phyloP scores from a whole-genome alignment of 139 green algal species.

The Astrephomene gubernaculifera region DNA sequence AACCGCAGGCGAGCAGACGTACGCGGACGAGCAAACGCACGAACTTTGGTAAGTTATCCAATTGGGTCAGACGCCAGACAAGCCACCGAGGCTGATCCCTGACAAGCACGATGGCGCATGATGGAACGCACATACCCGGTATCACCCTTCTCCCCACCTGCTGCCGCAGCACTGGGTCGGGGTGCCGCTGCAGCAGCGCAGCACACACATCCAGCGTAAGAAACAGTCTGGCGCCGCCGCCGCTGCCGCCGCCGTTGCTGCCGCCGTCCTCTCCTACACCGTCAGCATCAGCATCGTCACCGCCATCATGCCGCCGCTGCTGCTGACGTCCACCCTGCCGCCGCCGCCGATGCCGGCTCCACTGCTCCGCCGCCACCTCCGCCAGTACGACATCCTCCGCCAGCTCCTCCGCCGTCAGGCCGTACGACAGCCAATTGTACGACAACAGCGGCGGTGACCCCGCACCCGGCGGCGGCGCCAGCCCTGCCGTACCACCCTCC shows the following conservation, averaged over 20 bases:
- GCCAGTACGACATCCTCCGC: slow-evolving; percentile 8
- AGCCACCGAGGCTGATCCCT: not conserved
- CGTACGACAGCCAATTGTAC: slow-evolving; percentile 6
- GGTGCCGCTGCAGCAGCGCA: slow-evolving; percentile 26
- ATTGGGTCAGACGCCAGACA: not conserved
- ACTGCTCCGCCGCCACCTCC: slow-evolving; percentile 25
- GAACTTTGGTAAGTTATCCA: too few species aligned
- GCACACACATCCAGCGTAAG: slow-evolving; percentile 30
- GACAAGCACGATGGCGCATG: not conserved
- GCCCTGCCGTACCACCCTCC: not conserved
- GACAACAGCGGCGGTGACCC: not conserved
- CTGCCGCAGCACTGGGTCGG: slow-evolving; percentile 20
- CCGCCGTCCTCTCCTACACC: not conserved
- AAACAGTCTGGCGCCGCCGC: not conserved
- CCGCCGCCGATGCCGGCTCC: not conserved
- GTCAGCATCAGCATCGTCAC: too few species aligned
- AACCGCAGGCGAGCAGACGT: too few species aligned
- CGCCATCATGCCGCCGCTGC: not conserved
- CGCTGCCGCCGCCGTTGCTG: not conserved
- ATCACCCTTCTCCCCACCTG: not conserved
- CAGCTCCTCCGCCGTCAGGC: slow-evolving; percentile 2
- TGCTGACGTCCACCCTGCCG: too few species aligned
- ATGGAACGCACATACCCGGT: not conserved
- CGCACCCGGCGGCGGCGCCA: not conserved
- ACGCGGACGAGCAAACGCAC: too few species aligned